These are phyloP conservation scores for Diplodia seriata DNA, from an alignment of 2,329 filamentous ascomycete species.

Conservation along the genomic window DNA sequence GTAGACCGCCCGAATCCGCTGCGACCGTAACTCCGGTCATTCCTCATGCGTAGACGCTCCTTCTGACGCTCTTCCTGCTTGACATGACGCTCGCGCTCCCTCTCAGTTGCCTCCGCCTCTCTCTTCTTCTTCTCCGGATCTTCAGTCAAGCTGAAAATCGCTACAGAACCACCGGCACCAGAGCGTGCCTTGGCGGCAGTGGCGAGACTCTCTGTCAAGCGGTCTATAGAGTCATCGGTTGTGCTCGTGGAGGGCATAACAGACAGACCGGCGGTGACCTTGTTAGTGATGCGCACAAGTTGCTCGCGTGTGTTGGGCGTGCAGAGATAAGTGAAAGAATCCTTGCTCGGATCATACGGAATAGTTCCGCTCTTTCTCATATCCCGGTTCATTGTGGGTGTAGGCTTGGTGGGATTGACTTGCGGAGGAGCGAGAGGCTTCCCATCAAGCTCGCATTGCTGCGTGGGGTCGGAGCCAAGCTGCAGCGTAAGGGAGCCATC, in stretches of 20 bases:
- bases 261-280: slow-evolving; percentile 75
- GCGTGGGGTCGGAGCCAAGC: slow-evolving; percentile 70
- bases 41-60: slow-evolving; percentile 70
- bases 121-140: slow-evolving; percentile 79
- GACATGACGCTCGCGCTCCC: slow-evolving; percentile 70
- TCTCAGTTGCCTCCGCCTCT: slow-evolving; percentile 75
- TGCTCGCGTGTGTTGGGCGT: slow-evolving; percentile 73
- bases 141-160: slow-evolving; percentile 72
- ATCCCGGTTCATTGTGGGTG: slow-evolving; percentile 50
- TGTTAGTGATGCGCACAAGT: slow-evolving; percentile 74
- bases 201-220: slow-evolving; percentile 71
- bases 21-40: slow-evolving; percentile 51
- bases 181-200: slow-evolving; percentile 64
- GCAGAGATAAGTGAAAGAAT: slow-evolving; percentile 78
- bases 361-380: slow-evolving; percentile 32
- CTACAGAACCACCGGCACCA: slow-evolving; percentile 60
- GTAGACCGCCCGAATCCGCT: slow-evolving; percentile 57
- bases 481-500: slow-evolving; percentile 79
- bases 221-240: slow-evolving; percentile 74
- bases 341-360: slow-evolving; percentile 68
- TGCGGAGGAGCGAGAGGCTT: slow-evolving; percentile 71
- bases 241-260: slow-evolving; percentile 71
- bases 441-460: slow-evolving; percentile 76
- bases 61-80: slow-evolving; percentile 32
- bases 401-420: slow-evolving; percentile 56